Base-by-base conservation (phyloP, 345 rosid genomes). In the Microthlaspi erraticum region DNA sequence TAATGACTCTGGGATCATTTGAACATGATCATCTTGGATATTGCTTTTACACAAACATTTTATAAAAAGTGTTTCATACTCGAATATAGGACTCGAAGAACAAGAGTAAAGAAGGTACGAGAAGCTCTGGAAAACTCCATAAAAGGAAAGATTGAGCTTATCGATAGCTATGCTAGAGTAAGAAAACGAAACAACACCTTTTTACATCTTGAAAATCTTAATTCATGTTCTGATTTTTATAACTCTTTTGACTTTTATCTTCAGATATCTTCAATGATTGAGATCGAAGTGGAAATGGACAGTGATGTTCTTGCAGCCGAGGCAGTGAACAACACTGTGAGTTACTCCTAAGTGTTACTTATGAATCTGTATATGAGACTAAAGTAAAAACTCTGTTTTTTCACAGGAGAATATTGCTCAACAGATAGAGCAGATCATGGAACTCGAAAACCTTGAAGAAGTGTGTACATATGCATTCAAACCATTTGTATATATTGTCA, bases 231-330 rank as follows among this genome's bases (percentile, higher is more conserved):
- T 71, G 34, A 9, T 63, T 63, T 63, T 61, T 31, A n/a, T 3
- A 18, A 68, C 14, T 23, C 38, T 69, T 62, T 20, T 48, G 4
- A 11, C 34, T 4, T 19, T 29, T 18, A 32, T 63, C 45, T 29
- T 43, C 83, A 94, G 99, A 89, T 91, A 72, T 86, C 97, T 66
- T 94, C 93, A n/a, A 94, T 94, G 96, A 91, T 94, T 73, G 97
- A 91, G 83, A 89, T 94, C 29, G 97, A 94, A 78, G 89, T 94
- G 56, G 96, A 91, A 80, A 81, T 94, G 96, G 96, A 89, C 80
- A 84, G 80, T 16, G 93, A 91, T 76, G 99, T 94, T 80, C 88
- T 94, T 72, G 96, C 96, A 77, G 99, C 97, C 5, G 96, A 94
- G 81, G 86, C 93, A 77, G 91, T 77, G 33, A 77, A 85, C 90